Percentiles rank a stretch among this genome's conserved stretches.
Evolutionary conservation across 2,329 filamentous ascomycete species (phyloP).

Genomic region (Scedosporium minutisporum): DNA sequence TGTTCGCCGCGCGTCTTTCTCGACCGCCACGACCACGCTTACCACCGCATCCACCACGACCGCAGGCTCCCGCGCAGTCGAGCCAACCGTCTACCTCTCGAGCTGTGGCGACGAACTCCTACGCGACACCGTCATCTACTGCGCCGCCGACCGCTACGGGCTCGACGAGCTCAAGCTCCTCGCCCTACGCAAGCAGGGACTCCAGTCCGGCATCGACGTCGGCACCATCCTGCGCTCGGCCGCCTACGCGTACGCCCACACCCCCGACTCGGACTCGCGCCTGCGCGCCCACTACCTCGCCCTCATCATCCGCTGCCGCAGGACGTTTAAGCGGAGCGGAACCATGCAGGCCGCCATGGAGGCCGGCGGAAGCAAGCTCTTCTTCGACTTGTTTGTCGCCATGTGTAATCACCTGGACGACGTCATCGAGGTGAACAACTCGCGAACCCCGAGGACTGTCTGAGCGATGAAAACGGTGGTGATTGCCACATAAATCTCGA

Average conservation of each 20-base stretch:
- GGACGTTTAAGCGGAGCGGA: constrained; percentile 85
- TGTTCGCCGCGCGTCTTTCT: neutral
- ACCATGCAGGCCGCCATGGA: constrained; percentile 97
- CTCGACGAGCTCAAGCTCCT: constrained; percentile 78
- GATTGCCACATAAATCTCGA: neutral
- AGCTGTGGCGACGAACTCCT: constrained; percentile 58
- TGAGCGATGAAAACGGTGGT: neutral
- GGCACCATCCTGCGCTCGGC: constrained; percentile 78
- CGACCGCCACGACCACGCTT: neutral
- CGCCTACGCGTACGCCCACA: constrained; percentile 83
- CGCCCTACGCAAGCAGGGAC: constrained; percentile 77
- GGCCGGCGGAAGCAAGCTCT: constrained; percentile 68
- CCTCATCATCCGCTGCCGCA: constrained; percentile 78
- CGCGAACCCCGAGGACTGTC: constrained; percentile 3
- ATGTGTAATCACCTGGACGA: constrained; percentile 84
- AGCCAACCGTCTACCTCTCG: constrained; percentile 61
- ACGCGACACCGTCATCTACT: constrained; percentile 87
- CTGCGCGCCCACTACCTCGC: constrained; percentile 84
- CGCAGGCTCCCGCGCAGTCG: constrained; percentile 24
- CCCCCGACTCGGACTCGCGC: constrained; percentile 83
- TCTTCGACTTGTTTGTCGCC: constrained; percentile 90
- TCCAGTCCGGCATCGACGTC: constrained; percentile 75
- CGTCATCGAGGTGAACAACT: constrained; percentile 24
- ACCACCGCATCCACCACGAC: neutral
- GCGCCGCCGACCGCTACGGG: constrained; percentile 74